These are phyloP conservation scores for Phaeolepiota aurea DNA, from an alignment of 768 basidiomycete genomes.

Conservation along the genomic window DNA sequence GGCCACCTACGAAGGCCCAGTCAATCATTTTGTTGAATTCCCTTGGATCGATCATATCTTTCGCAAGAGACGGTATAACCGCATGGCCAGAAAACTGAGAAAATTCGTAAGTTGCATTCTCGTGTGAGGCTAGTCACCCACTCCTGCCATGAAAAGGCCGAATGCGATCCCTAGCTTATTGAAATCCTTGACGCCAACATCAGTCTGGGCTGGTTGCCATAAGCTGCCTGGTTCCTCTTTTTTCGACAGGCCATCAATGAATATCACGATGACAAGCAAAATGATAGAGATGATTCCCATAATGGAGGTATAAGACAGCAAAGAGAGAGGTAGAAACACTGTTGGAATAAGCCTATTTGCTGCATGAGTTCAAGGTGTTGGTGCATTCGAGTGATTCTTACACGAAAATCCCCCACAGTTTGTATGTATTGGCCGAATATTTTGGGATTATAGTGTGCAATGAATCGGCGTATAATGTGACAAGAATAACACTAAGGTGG, in stretches of 20 bases:
- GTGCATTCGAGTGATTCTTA: conserved; percentile 16
- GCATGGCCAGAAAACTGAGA: conserved; percentile 83
- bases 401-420: conserved; percentile 66
- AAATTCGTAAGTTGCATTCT: conserved; percentile 1
- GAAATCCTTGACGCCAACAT: conserved; percentile 39
- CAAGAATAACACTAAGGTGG: conserved; percentile 61
- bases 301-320: conserved; percentile 85
- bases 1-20: conserved; percentile 81
- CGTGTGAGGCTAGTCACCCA: conserved; percentile 23
- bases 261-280: conserved; percentile 65
- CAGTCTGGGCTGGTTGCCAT: conserved; percentile 66
- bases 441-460: conserved; percentile 64
- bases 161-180: conserved; percentile 69
- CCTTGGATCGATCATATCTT: conserved; percentile 81
- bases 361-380: conserved; percentile 3
- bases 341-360: conserved; percentile 66
- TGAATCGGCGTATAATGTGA: conserved; percentile 86
- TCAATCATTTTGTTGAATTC: conserved; percentile 80
- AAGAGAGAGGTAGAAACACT: conserved; percentile 75
- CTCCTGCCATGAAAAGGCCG: conserved; percentile 90
- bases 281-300: conserved; percentile 77
- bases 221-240: conserved; percentile 71
- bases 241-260: conserved; percentile 78
- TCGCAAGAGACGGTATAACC: conserved; percentile 81
- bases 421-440: conserved; percentile 65